A percentile compares a stretch with the other conserved stretches of the same genome.
These are phyloP conservation scores for Solanum lycopersicoides DNA, from an alignment of 257 asterid species.

Conservation along the genomic window DNA sequence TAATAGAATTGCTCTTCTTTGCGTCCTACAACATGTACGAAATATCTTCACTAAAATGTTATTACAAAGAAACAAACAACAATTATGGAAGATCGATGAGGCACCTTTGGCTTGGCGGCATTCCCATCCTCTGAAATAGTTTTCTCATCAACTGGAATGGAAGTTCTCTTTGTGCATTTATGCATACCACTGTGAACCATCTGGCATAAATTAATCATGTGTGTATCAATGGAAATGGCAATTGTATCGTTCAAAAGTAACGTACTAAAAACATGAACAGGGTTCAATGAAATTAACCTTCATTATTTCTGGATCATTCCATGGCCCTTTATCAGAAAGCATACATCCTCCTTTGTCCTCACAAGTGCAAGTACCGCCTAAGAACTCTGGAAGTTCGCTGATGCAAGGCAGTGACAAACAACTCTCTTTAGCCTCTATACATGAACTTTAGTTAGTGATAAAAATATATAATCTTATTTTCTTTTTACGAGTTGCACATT, in stretches of 20 bases:
- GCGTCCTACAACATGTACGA: background rate
- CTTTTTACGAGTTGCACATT: background rate
- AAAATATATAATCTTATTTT: background rate
- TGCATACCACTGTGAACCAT: constrained; percentile 84
- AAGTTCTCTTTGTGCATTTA: constrained; percentile 47
- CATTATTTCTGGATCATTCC: constrained; percentile 87
- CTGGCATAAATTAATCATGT: constrained; percentile 20
- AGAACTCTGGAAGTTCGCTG: constrained; percentile 92
- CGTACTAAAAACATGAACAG: background rate
- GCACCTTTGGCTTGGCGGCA: constrained; percentile 23
- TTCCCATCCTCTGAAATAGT: constrained; percentile 55
- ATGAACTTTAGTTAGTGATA: background rate
- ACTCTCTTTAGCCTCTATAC: background rate
- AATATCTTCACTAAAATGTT: background rate
- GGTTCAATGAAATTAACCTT: constrained; percentile 32
- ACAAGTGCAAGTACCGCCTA: constrained; percentile 94
- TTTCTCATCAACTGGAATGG: constrained; percentile 45
- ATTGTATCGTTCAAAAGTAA: background rate
- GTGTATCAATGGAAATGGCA: background rate
- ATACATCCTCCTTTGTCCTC: constrained; percentile 83
- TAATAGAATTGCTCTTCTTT: constrained; percentile 39
- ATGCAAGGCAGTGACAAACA: constrained; percentile 1
- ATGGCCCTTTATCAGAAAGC: constrained; percentile 91
- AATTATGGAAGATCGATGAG: background rate
- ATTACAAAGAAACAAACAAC: background rate